Evolutionary conservation across 768 basidiomycete species (phyloP), one percentile per base, ranked within the genome.

Genomic region (Pleurotus tuoliensis): DNA sequence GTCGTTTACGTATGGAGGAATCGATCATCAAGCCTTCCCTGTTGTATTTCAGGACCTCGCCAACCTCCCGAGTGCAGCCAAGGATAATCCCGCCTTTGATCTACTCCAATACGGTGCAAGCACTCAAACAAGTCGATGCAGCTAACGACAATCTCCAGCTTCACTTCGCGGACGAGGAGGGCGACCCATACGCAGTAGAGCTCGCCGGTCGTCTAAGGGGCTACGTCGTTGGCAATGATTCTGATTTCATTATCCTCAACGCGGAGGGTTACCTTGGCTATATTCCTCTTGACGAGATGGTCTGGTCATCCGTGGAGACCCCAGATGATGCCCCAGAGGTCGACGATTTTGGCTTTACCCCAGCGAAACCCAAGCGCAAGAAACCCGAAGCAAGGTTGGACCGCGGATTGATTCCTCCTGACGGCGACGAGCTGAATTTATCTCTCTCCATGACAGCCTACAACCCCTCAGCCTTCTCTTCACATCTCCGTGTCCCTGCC

Each of bases 121-220:
- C 82, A 7, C 69, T 93, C 2, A 63, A 74, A 44, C 59, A 59
- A 9, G 56, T 86, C 8, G 64, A 70, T 51, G 61, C 69, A n/a
- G 58, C 61, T 12, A 71, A 67, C 1, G 61, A 72, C 16, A 61
- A 62, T 4, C 64, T 90, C 16, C 72, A 83, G 40, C 62, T 91
- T 5, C 82, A 87, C 67, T 86, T 86, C 59, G 90, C 90, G 5
- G 90, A 92, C 61, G 86, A 86, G 68, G 91, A 93, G 67, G 89
- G 82, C 8, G 91, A 92, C 67, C 88, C 89, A 2, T 91, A 83
- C 62, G 84, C 87, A n/a, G 90, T 93, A 5, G 90, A 90, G 62
- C 76, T 94, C 6, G 92, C 92, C 8, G 90, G 83, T 12, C 78
- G 81, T 47, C 69, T 92, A 9, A 77, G 80, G 7, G 92, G 82